A percentile compares a stretch with the other conserved stretches of the same genome.
Conservation (phyloP, 1,139 yeast genomes). For the Yamadazyma dushanensis region DNA sequence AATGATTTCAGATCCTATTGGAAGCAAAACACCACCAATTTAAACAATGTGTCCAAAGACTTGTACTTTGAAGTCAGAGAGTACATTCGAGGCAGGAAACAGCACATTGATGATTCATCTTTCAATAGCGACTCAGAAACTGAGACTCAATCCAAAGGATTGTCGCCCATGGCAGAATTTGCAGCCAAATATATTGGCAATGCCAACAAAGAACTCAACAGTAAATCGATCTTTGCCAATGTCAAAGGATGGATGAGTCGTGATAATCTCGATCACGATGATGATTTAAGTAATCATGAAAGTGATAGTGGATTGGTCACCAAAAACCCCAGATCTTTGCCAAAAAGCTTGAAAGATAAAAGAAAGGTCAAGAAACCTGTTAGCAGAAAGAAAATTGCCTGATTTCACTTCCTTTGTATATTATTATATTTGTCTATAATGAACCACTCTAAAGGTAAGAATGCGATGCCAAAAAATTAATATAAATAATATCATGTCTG, state of each 20-base stretch:
- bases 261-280: conserved; percentile 28
- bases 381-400: conserved; percentile 13
- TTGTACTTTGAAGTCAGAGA: conserved; percentile 81
- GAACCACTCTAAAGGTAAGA: background rate
- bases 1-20: conserved; percentile 83
- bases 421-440: background rate
- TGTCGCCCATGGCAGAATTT: conserved; percentile 60
- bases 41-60: conserved; percentile 77
- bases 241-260: conserved; percentile 67
- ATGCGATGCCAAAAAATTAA: background rate
- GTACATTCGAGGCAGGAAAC: conserved; percentile 58
- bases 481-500: background rate
- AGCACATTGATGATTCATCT: conserved; percentile 20
- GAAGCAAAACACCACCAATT: conserved; percentile 67
- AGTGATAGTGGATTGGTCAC: conserved; percentile 17
- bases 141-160: conserved; percentile 26
- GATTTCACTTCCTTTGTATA: conserved; percentile 1
- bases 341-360: conserved; percentile 10
- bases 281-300: conserved; percentile 15
- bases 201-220: conserved; percentile 47
- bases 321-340: conserved; percentile 12
- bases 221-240: conserved; percentile 54
- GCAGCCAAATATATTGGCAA: conserved; percentile 62
- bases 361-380: conserved; percentile 18
- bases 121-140: conserved; percentile 33